Base-by-base conservation (phyloP, 169 alveolate species). In the Amoebophrya sp. region DNA sequence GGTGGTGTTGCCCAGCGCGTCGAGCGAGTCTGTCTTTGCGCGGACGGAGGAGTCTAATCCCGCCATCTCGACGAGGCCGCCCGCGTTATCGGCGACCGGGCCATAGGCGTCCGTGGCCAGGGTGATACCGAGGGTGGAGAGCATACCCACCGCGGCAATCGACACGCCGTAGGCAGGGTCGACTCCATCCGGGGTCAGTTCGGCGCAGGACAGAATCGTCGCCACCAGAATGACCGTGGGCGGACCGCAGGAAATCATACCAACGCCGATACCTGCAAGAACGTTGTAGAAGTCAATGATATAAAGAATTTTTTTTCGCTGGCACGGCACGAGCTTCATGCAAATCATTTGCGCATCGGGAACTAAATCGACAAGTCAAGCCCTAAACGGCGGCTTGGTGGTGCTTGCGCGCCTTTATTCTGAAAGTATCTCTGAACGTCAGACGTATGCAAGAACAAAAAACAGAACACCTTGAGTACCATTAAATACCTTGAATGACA, bases 51-150 rank as follows among this genome's bases (percentile, higher is more conserved):
- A 94, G 77, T 95, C 96, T 77, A 95, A 90, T 90, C 83, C 96
- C 90, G 96, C 93, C 97, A 96, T 96, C 94, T 96, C 98, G 41
- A 95, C 97, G 93, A 96, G 95, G 54, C 98, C 97, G 77, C 96
- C 97, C 83, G 98, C 98, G 93, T 96, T 96, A 92, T 95, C 97
- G 39, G 97, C 92, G 89, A 96, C 95, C 33, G 98, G 98, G 39
- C 97, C 97, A 89, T 95, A 96, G 35, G 97, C 98, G 93, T 95
- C 97, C 40, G 95, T 95, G 39, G 97, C 95, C 25, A 96, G 94
- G 53, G 96, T 95, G 54, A 95, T 94, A 77, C 95, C 89, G 77
- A 95, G 94, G 90, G 95, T 95, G 53, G 97, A 94, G 90, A 96
- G 94, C 98, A 96, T 95, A 77, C 98, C 98, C 33, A 96, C 93